Evolutionary conservation across 768 basidiomycete genomes (phyloP).

Genomic region (Scleroderma bovista): DNA sequence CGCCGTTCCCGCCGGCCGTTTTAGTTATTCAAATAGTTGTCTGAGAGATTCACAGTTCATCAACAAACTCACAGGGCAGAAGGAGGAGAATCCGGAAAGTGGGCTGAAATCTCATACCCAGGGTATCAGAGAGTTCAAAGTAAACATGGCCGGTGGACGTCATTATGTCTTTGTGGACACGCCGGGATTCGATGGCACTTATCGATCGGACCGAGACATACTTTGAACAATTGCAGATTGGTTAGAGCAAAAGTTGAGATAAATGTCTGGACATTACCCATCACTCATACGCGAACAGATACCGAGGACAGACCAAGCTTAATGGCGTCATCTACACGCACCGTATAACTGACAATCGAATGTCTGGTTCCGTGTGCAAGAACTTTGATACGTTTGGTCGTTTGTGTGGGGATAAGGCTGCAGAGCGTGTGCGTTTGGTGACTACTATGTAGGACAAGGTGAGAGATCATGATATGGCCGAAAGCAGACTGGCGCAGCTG

Average conservation of each 20-base stretch:
- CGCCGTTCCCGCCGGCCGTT: background rate
- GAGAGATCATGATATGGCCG: constrained; percentile 8
- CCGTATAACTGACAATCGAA: constrained; percentile 30
- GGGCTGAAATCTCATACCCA: background rate
- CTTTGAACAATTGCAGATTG: background rate
- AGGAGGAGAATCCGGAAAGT: constrained; percentile 3
- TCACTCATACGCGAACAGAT: background rate
- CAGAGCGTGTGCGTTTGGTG: constrained; percentile 28
- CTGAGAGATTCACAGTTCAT: background rate
- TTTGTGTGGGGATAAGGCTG: constrained; percentile 29
- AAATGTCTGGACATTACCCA: background rate
- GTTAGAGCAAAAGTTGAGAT: constrained; percentile 3
- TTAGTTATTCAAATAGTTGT: too few relatives aligned
- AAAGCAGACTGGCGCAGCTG: constrained; percentile 20
- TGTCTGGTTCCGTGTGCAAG: constrained; percentile 24
- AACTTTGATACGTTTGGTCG: constrained; percentile 31
- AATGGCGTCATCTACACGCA: constrained; percentile 32
- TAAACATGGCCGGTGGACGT: constrained; percentile 8
- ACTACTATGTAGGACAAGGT: constrained; percentile 35
- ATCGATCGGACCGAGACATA: constrained; percentile 1
- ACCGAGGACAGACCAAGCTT: constrained; percentile 9
- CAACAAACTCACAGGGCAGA: background rate
- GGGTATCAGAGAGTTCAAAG: constrained; percentile 9
- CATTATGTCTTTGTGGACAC: constrained; percentile 17
- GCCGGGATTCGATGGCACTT: constrained; percentile 3